Conservation (phyloP, 73 alveolate species). For the Tetrahymena elliotti region DNA sequence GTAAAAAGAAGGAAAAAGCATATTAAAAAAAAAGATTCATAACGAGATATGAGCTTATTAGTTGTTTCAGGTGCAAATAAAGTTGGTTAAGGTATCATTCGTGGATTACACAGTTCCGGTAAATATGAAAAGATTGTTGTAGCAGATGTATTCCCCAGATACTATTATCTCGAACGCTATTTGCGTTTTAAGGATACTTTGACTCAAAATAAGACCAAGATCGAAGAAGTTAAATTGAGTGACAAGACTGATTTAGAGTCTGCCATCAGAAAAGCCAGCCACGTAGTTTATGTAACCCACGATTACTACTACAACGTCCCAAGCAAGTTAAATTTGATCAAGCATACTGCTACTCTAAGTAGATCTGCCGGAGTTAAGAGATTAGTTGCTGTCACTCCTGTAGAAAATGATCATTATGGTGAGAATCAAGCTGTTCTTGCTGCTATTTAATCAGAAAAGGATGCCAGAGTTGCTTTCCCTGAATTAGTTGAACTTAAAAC, state of each 20-base stretch:
- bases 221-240: background rate
- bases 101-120: conserved; percentile 3
- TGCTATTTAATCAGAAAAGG: background rate
- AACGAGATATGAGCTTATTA: background rate
- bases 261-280: background rate
- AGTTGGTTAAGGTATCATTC: background rate
- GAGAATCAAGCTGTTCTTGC: background rate
- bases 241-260: background rate
- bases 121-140: background rate
- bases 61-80: background rate
- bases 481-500: background rate
- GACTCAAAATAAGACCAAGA: background rate
- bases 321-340: background rate
- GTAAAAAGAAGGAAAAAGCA: background rate
- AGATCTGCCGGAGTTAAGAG: background rate
- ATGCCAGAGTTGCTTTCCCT: background rate
- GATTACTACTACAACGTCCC: background rate
- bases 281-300: background rate
- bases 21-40: background rate
- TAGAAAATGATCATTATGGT: background rate
- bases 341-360: background rate
- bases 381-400: background rate
- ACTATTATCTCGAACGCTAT: background rate
- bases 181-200: background rate
- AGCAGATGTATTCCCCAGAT: background rate